These are phyloP conservation scores for Chaetomium sp. DNA, from an alignment of 2,329 filamentous ascomycete species.

Conservation along the genomic window DNA sequence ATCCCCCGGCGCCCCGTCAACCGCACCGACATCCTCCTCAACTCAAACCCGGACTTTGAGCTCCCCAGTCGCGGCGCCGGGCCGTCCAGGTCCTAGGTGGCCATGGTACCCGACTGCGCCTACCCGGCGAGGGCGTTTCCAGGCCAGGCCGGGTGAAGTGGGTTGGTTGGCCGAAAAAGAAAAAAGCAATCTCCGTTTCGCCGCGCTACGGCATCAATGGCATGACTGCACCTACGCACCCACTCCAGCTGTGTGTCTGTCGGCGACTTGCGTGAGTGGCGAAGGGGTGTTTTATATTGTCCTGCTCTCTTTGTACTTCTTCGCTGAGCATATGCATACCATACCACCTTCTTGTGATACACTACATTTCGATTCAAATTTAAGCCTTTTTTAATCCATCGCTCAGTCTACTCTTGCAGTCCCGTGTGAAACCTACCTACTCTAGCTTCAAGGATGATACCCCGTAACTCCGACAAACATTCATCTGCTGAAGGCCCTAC, in stretches of 20 bases:
- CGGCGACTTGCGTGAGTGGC: neutral
- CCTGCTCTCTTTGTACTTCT: neutral
- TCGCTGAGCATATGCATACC: conserved; percentile 20
- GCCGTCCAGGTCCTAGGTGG: conserved; percentile 35
- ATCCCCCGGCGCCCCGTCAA: conserved; percentile 50
- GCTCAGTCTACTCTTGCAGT: neutral
- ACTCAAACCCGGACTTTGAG: conserved; percentile 83
- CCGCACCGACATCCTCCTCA: conserved; percentile 72
- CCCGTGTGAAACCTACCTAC: too few species aligned
- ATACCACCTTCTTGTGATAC: conserved; percentile 16
- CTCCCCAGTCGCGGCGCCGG: conserved; percentile 52
- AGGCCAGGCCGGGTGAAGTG: conserved; percentile 7
- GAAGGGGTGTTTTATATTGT: neutral
- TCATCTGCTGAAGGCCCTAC: too few species aligned
- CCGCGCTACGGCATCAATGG: conserved; percentile 9
- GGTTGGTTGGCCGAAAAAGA: neutral
- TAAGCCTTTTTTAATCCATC: conserved; percentile 12
- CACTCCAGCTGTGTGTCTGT: neutral
- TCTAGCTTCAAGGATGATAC: too few species aligned
- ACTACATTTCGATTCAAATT: conserved; percentile 12
- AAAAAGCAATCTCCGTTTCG: neutral
- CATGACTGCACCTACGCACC: neutral
- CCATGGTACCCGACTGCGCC: conserved; percentile 56
- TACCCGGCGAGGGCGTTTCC: conserved; percentile 47
- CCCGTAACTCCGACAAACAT: too few species aligned